These are phyloP conservation scores for Herpetomonas samuelpessoai DNA, from an alignment of 208 protist species.

Conservation along the genomic window DNA sequence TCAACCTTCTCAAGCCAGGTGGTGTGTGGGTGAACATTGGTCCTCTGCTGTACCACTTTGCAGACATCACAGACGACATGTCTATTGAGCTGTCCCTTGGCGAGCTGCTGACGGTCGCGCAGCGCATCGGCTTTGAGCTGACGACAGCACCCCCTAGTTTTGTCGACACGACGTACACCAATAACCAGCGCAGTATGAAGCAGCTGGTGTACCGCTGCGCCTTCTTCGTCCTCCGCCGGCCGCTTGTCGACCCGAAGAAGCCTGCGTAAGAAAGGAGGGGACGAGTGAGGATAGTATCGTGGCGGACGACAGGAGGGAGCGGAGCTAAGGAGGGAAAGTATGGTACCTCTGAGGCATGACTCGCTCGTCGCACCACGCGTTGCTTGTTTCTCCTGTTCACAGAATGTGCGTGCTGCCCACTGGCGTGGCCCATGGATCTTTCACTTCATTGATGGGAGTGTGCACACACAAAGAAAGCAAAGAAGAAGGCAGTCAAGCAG, in stretches of 20 bases:
- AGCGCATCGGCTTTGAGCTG: constrained; percentile 81
- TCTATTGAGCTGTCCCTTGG: constrained; percentile 91
- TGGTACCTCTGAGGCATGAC: too few species aligned
- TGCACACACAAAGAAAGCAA: too few species aligned
- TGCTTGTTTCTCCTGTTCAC: too few species aligned
- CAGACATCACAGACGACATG: constrained; percentile 82
- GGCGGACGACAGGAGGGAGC: neutral
- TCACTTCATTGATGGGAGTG: too few species aligned
- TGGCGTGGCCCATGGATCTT: too few species aligned
- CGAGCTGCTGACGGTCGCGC: constrained; percentile 80
- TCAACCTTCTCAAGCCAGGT: constrained; percentile 85
- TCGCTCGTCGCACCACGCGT: too few species aligned
- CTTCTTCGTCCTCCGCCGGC: constrained; percentile 86
- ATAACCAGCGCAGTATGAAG: constrained; percentile 92
- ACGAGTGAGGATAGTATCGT: neutral
- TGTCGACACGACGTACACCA: constrained; percentile 90
- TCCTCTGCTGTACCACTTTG: constrained; percentile 96
- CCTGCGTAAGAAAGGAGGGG: constrained; percentile 3
- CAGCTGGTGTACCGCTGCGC: constrained; percentile 88
- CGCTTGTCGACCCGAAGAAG: constrained; percentile 16
- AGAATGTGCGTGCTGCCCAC: too few species aligned
- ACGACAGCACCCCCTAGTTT: constrained; percentile 45
- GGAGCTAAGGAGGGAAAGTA: neutral
- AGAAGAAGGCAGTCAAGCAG: too few species aligned
- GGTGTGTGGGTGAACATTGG: constrained; percentile 96